These are phyloP conservation scores for Pleurotus tuber-regium DNA, from an alignment of 768 basidiomycete species.

Conservation along the genomic window DNA sequence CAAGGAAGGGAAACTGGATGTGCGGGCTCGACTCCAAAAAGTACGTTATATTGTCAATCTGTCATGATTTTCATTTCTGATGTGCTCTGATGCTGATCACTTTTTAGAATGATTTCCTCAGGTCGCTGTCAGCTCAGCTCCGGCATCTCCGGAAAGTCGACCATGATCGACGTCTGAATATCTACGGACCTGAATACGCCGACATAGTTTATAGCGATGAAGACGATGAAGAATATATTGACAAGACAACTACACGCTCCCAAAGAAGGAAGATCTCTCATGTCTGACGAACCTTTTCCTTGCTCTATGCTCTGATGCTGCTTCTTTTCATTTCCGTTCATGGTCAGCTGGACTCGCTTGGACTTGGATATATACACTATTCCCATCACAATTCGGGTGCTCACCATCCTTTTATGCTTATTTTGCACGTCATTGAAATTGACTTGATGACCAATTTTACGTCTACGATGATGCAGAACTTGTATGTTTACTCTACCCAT, in stretches of 20 bases:
- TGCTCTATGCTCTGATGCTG: constrained; percentile 3
- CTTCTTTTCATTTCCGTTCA: constrained; percentile 11
- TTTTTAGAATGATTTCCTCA: constrained; percentile 66
- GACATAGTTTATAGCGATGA: constrained; percentile 45
- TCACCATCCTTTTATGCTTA: neutral
- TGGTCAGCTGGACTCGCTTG: neutral
- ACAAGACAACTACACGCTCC: constrained; percentile 18
- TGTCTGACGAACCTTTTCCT: constrained; percentile 4
- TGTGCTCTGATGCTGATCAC: neutral
- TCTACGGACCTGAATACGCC: constrained; percentile 25
- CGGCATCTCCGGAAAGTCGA: constrained; percentile 62
- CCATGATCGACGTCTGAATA: constrained; percentile 40
- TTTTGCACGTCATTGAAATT: neutral
- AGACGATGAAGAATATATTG: constrained; percentile 51
- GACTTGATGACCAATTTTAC: neutral
- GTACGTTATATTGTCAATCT: constrained; percentile 30
- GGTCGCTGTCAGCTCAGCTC: constrained; percentile 54
- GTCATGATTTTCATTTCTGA: neutral
- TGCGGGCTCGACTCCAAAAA: constrained; percentile 55
- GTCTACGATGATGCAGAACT: neutral
- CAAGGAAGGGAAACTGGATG: constrained; percentile 36
- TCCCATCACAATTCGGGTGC: neutral
- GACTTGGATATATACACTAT: neutral
- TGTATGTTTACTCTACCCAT: neutral
- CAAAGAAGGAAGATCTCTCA: constrained; percentile 25